Conservation (phyloP, 257 asterid genomes). For the Solanum chiquidenum region DNA sequence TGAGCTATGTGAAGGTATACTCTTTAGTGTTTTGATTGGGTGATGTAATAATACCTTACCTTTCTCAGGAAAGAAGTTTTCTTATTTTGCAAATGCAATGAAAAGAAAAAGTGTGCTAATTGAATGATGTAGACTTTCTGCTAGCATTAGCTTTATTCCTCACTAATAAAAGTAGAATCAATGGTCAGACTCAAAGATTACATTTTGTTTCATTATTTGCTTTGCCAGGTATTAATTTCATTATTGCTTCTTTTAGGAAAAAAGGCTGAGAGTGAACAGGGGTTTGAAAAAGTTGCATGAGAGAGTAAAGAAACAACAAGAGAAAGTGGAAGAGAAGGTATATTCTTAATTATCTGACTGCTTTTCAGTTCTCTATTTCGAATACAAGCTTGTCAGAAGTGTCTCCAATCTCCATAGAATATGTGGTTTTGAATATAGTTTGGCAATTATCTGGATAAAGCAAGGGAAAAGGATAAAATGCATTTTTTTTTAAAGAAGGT, state of each 20-base stretch:
- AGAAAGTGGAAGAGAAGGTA: constrained; percentile 61
- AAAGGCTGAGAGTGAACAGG: constrained; percentile 47
- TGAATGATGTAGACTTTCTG: background rate
- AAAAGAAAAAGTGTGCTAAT: background rate
- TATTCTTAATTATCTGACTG: background rate
- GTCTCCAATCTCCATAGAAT: background rate
- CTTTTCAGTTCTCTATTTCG: background rate
- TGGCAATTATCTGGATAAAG: background rate
- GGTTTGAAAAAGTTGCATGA: constrained; percentile 41
- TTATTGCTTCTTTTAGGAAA: constrained; percentile 27
- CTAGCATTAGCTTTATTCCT: background rate
- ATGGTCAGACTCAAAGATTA: background rate
- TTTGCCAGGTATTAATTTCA: background rate
- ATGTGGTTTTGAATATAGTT: background rate
- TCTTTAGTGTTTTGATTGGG: background rate
- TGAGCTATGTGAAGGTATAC: constrained; percentile 55
- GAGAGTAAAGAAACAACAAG: constrained; percentile 61
- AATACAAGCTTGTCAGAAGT: background rate
- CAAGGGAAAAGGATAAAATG: background rate
- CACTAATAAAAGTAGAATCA: background rate
- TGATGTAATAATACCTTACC: background rate
- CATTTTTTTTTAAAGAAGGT: background rate
- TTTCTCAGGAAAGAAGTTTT: background rate
- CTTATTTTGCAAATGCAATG: background rate
- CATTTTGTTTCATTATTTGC: background rate